Conservation (phyloP, 1,284 basidiomycete species). For the Grifola frondosa region DNA sequence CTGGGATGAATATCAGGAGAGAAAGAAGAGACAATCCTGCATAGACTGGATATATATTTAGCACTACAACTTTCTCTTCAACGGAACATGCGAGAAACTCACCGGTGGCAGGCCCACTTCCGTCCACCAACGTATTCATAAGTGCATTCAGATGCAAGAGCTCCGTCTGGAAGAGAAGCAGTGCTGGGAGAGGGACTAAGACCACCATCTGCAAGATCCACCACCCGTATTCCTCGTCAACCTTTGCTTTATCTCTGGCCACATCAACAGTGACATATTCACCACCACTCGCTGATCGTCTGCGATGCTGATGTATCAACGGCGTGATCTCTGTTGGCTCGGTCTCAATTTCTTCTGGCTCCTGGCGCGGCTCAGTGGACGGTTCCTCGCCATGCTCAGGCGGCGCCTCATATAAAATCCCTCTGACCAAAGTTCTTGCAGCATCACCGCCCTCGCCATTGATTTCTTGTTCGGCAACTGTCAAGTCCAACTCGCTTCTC, state of each 20-base stretch:
- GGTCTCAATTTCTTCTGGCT: constrained; percentile 37
- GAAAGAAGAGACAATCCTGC: constrained; percentile 43
- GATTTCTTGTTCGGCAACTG: constrained; percentile 13
- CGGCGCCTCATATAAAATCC: constrained; percentile 20
- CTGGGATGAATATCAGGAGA: constrained; percentile 53
- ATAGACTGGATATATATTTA: constrained; percentile 46
- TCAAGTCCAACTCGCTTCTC: constrained; percentile 9
- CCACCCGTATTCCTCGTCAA: constrained; percentile 45
- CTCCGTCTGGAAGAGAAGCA: constrained; percentile 56
- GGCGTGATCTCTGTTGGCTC: constrained; percentile 51
- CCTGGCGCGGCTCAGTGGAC: constrained; percentile 24
- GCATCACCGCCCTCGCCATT: constrained; percentile 14
- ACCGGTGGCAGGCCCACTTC: constrained; percentile 51
- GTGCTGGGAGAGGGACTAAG: constrained; percentile 55
- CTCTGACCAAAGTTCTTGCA: constrained; percentile 16
- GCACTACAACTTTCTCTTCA: not conserved
- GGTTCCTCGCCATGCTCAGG: constrained; percentile 11
- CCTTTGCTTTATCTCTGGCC: constrained; percentile 13
- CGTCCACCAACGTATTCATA: constrained; percentile 64
- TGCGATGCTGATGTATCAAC: constrained; percentile 39
- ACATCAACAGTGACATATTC: constrained; percentile 22
- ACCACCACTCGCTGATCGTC: constrained; percentile 19
- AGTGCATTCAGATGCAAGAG: constrained; percentile 50
- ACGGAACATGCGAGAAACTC: constrained; percentile 25
- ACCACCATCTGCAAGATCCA: constrained; percentile 66